These are phyloP conservation scores for Alnus glutinosa DNA, from an alignment of 306 rosid species.

Conservation along the genomic window DNA sequence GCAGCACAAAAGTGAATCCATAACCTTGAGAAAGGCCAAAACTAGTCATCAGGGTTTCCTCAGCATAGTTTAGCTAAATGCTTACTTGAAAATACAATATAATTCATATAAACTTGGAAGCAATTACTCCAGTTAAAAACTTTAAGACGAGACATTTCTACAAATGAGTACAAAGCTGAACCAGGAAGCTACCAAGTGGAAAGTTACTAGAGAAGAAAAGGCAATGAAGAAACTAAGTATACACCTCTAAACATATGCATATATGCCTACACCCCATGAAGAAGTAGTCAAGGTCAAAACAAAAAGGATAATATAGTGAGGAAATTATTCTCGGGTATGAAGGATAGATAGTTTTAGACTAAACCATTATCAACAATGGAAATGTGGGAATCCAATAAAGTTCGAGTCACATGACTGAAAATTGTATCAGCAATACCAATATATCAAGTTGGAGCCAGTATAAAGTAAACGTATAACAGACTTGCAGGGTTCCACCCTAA, in stretches of 20 bases:
- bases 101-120: conserved; percentile 8
- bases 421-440: background rate
- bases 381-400: background rate
- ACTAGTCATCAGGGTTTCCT: conserved; percentile 38
- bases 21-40: conserved; percentile 62
- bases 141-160: background rate
- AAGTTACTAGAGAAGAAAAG: background rate
- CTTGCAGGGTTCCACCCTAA: background rate
- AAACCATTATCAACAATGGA: background rate
- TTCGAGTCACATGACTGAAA: background rate
- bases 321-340: background rate
- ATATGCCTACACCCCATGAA: background rate
- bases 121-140: background rate
- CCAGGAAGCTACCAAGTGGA: background rate
- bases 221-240: background rate
- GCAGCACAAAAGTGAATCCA: conserved; percentile 85
- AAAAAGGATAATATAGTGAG: background rate
- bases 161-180: background rate
- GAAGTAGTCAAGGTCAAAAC: background rate
- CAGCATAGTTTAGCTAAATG: conserved; percentile 16
- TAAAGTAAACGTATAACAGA: background rate
- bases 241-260: background rate
- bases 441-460: background rate
- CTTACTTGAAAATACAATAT: conserved; percentile 11
- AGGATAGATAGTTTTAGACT: background rate